Evolutionary conservation across 352 stramenopile genomes (phyloP), one percentile per base, ranked within the genome.

Genomic region (Pythium phragmitis): DNA sequence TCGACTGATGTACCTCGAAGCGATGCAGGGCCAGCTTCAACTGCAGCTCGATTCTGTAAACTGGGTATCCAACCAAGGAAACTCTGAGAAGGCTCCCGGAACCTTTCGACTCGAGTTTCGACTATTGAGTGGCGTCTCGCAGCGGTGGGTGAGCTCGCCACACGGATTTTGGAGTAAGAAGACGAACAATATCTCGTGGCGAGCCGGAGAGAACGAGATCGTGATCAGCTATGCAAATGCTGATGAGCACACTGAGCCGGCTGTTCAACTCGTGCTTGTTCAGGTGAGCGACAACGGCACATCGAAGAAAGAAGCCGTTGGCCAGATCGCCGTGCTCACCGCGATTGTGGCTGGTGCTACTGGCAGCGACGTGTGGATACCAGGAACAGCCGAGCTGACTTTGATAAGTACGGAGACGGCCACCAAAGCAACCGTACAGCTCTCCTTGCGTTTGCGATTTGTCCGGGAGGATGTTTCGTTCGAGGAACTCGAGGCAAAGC

Each of bases 191-290:
- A 65, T 77, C 8, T 34, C 26, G 4, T 77, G 70, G 70, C 39
- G 37, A 26, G 36, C 11, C 0, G 28, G 23, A 2, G 48, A 60
- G n/a, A 68, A 58, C 9, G 7, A 60, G 3, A 48, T 76, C 13
- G 26, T 60, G 7, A 30, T 80, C 4, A n/a, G 41, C 1, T 80
- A 75, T 55, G 70, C 66, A 7, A 83, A 78, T 30, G 57, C 63
- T 16, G 45, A 58, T 12, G 70, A 76, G 21, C 43, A n/a, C 2
- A 39, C 17, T 0, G 73, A 77, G 33, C 69, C 73, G 23, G 52
- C 68, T 7, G 12, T 80, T 5, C 73, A 75, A 34, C 11, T 83
- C 19, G 63, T 79, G 17, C 65, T 77, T 1, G 59, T 74, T 30
- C 51, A 67, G 37, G 14, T 72, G 0, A 39, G 42, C 16, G 60